phyloP scores from a whole-genome alignment of 768 basidiomycete species.

The Cyclocybe cylindracea region DNA sequence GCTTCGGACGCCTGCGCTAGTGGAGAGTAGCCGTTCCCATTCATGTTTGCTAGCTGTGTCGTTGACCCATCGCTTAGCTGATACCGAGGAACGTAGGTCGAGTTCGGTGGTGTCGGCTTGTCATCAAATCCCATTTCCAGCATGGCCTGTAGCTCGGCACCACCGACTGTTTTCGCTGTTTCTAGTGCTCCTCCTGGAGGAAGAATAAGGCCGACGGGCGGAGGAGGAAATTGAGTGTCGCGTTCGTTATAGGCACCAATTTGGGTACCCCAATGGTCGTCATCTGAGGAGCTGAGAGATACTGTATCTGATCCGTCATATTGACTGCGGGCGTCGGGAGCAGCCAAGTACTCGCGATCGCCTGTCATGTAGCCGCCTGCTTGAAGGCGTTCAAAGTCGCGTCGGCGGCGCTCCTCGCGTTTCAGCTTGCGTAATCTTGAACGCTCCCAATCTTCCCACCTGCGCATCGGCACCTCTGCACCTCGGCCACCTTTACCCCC shows the following conservation, averaged over 20 bases:
- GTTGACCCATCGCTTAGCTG: constrained; percentile 61
- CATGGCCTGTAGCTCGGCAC: constrained; percentile 87
- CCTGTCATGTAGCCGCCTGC: constrained; percentile 65
- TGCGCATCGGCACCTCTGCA: constrained; percentile 81
- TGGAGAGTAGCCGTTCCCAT: constrained; percentile 59
- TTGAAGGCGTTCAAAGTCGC: constrained; percentile 79
- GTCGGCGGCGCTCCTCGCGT: constrained; percentile 80
- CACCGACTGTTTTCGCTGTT: constrained; percentile 54
- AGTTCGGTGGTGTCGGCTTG: constrained; percentile 48
- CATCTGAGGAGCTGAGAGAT: constrained; percentile 85
- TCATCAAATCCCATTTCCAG: constrained; percentile 90
- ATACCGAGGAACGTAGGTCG: constrained; percentile 53
- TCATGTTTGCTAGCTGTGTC: constrained; percentile 39
- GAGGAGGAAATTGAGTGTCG: constrained; percentile 75
- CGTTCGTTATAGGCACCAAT: constrained; percentile 96
- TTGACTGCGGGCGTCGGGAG: constrained; percentile 58
- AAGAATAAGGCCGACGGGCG: constrained; percentile 70
- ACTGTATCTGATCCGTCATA: constrained; percentile 81
- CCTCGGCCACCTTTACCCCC: constrained; percentile 54
- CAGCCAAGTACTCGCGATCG: constrained; percentile 64
- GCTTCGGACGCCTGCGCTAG: constrained; percentile 49
- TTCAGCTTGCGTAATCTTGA: constrained; percentile 88
- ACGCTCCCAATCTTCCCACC: constrained; percentile 99
- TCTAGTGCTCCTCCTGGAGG: constrained; percentile 39
- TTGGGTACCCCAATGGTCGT: constrained; percentile 94